phyloP scores from a whole-genome alignment of 129 eudicot genomes.

The Helianthus annuus region DNA sequence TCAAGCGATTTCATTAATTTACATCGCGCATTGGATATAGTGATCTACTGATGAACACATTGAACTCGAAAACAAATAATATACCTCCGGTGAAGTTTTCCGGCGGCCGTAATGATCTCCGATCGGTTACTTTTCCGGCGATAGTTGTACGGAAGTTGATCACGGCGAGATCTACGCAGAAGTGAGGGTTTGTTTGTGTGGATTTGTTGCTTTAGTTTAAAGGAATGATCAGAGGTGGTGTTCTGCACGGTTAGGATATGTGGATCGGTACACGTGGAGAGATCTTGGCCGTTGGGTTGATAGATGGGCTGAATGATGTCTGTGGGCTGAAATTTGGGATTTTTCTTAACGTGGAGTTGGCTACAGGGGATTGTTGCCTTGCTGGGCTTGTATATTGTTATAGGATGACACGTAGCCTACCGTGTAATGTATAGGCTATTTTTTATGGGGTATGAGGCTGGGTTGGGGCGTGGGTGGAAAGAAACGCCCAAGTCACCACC shows the following conservation, averaged over 20 bases:
- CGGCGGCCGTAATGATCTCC: slow-evolving; percentile 22
- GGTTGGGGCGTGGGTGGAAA: no score
- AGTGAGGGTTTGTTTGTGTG: slow-evolving; percentile 23
- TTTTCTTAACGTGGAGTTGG: slow-evolving; percentile 7
- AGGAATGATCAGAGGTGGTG: slow-evolving; percentile 26
- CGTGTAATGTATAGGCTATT: not conserved
- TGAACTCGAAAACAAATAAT: not conserved
- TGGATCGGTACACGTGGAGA: slow-evolving; percentile 35
- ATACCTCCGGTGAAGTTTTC: slow-evolving; percentile 19
- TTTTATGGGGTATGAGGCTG: no score
- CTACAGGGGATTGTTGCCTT: slow-evolving; percentile 17
- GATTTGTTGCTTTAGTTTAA: slow-evolving; percentile 16
- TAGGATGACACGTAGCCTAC: slow-evolving; percentile 21
- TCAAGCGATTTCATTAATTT: slow-evolving; percentile 1
- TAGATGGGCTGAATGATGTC: slow-evolving; percentile 19
- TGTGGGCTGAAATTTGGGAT: slow-evolving; percentile 4
- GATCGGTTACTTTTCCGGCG: slow-evolving; percentile 29
- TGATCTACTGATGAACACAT: slow-evolving; percentile 8
- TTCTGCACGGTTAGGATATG: slow-evolving; percentile 23
- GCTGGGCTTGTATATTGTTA: slow-evolving; percentile 10
- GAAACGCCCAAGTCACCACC: no score
- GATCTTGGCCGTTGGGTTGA: slow-evolving; percentile 22
- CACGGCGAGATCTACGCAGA: slow-evolving; percentile 44
- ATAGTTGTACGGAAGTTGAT: slow-evolving; percentile 36
- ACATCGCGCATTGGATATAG: slow-evolving; percentile 16